Base-by-base conservation (phyloP, 106 monocot species). In the Triglochin maritima region DNA sequence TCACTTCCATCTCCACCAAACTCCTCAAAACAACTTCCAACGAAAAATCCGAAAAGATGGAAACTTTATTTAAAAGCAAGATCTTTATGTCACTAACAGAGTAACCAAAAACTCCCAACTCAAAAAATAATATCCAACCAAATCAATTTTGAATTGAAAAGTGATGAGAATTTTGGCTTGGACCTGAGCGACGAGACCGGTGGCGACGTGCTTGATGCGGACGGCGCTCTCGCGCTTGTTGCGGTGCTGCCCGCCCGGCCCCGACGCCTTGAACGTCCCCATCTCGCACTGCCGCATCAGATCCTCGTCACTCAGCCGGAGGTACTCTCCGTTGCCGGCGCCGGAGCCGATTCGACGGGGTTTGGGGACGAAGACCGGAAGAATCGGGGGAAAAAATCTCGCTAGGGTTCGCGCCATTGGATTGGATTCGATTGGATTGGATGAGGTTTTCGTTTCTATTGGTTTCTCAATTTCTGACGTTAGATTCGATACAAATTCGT, bases 171-270 rank as follows among this genome's bases (percentile, higher is more conserved):
- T 10, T 6, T 16, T 43, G 13, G 15, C 7, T 13, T 9, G 4
- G 6, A 89, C 98, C 89, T 99, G 98, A 15, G 92, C 84, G 50
- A 78, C 64, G 78, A 92, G 76, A 5, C 98, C 96, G 63, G 92
- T 88, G 72, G 98, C 92, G 47, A 79, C 76, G 69, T 99, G 98
- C 63, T 71, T 80, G 63, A 99, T 71, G 46, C 98, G 81, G 60
- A 99, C 92, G 56, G 98, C 86, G 47, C 88, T 79, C 84, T 99
- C 98, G 17, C 92, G 83, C 84, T 99, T 99, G 81, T 99, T 99
- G 45, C 98, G 86, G 79, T 99, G 98, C 77, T 99, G 92, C 2
- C 98, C 92, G 12, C 98, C 98, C 44, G 88, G 98, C 11, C 98
- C 98, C 10, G 92, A 86, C 11, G 89, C 62, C 74, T 89, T 99